Evolutionary conservation across 2,329 filamentous ascomycete species (phyloP).

Genomic region (Ophiostoma tasmaniense): DNA sequence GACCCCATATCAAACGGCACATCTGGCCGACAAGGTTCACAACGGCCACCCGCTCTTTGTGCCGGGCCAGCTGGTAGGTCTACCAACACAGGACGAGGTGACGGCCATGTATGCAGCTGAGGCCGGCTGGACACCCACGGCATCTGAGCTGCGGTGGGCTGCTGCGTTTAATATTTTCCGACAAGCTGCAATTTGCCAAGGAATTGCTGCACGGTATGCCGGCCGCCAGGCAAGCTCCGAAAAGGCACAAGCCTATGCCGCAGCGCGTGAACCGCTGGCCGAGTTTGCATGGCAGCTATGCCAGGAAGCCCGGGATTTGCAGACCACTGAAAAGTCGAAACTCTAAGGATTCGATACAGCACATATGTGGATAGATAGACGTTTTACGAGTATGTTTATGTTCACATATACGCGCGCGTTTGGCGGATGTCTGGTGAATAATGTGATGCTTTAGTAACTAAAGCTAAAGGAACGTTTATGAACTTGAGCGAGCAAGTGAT

Average conservation of each 20-base stretch:
- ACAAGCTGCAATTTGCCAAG: conserved; percentile 61
- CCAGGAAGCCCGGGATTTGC: conserved; percentile 29
- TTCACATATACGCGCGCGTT: background rate
- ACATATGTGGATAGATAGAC: background rate
- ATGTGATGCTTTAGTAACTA: background rate
- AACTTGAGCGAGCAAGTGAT: background rate
- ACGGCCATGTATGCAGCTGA: conserved; percentile 37
- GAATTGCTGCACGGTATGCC: conserved; percentile 84
- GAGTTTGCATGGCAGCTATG: conserved; percentile 72
- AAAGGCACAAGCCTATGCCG: conserved; percentile 64
- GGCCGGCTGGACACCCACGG: conserved; percentile 42
- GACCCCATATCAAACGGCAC: conserved; percentile 39
- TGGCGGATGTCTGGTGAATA: background rate
- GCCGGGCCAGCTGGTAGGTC: conserved; percentile 55
- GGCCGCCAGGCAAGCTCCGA: conserved; percentile 81
- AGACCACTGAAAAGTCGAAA: conserved; percentile 15
- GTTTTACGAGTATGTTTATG: background rate
- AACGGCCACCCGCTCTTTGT: conserved; percentile 45
- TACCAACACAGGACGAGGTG: conserved; percentile 28
- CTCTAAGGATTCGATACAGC: conserved; percentile 8
- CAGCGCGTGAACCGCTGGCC: conserved; percentile 61
- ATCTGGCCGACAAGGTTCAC: conserved; percentile 23
- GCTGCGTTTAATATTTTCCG: conserved; percentile 55
- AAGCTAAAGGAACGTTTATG: background rate
- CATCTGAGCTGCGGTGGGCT: conserved; percentile 50